Base-by-base conservation (phyloP, 1,139 yeast genomes). In the Lodderomyces theae region DNA sequence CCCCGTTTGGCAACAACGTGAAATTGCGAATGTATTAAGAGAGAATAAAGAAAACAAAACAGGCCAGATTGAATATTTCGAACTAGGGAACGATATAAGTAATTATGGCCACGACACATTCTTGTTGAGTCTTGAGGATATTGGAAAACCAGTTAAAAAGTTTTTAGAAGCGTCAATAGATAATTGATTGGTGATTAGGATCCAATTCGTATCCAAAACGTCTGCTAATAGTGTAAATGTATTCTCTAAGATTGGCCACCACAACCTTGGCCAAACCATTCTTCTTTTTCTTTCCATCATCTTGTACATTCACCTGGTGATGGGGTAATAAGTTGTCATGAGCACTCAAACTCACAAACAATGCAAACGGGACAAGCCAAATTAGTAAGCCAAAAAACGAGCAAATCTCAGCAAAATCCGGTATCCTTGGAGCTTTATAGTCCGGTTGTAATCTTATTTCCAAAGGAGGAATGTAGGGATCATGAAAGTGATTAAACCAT, bases 1-100 rank as follows among this genome's bases (percentile, higher is more conserved):
- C 69, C 97, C 97, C 1, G 88, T 84, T 31, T 87, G 96, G 95
- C 97, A 90, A 63, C 97, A 89, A 61, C 66, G 82, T 42, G 97
- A 90, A 57, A 81, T 88, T 41, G 82, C 80, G 24, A 76, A 78
- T 13, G 79, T 81, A 26, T 69, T 89, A 38, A 64, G 63, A 42
- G 65, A 70, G 29, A 50, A 43, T 35, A 24, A 33, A 15, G 28
- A 37, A 12, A 66, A 68, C 37, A 44, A 44, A 25, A 49, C 53
- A 1, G 63, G 62, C 2, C 49, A 55, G 22, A 71, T 84, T 37
- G 66, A 69, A 45, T 87, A 87, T 57, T 71, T 81, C 41, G 97
- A 89, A 56, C 69, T 89, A 43, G 80, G 89, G 25, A 80, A 79
- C 42, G 86, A 85, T 38, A 72, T 85, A 29, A 83, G 94, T 55